These are phyloP conservation scores for Trichoderma atrobrunneum DNA, from an alignment of 2,329 filamentous ascomycete genomes.

Conservation along the genomic window DNA sequence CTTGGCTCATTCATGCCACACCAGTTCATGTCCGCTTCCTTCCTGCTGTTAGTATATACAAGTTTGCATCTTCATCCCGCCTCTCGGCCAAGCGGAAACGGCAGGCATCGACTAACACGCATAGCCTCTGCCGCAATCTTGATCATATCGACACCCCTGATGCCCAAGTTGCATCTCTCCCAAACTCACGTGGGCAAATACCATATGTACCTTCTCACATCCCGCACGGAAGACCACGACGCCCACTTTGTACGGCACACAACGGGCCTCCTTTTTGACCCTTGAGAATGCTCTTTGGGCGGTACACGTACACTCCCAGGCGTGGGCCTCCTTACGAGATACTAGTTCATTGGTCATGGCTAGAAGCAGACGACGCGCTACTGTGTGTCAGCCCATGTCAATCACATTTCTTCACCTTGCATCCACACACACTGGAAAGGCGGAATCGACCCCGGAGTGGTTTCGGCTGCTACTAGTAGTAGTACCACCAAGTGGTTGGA, in stretches of 20 bases:
- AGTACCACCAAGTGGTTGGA: background rate
- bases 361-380: conserved; percentile 15
- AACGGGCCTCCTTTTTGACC: background rate
- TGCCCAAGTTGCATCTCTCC: background rate
- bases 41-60: background rate
- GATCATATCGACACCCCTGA: background rate
- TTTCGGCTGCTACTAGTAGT: background rate
- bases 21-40: background rate
- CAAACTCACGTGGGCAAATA: background rate
- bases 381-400: conserved; percentile 19
- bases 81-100: background rate
- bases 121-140: background rate
- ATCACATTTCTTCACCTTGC: conserved; percentile 16
- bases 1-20: background rate
- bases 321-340: background rate
- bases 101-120: background rate
- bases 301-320: background rate
- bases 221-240: background rate
- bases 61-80: background rate
- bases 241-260: background rate
- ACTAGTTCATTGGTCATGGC: conserved; percentile 11
- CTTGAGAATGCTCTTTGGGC: background rate
- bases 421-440: background rate
- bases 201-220: background rate
- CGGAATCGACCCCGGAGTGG: conserved; percentile 1